phyloP scores from a whole-genome alignment of 352 stramenopile genomes.

The Phytopythium montanum region DNA sequence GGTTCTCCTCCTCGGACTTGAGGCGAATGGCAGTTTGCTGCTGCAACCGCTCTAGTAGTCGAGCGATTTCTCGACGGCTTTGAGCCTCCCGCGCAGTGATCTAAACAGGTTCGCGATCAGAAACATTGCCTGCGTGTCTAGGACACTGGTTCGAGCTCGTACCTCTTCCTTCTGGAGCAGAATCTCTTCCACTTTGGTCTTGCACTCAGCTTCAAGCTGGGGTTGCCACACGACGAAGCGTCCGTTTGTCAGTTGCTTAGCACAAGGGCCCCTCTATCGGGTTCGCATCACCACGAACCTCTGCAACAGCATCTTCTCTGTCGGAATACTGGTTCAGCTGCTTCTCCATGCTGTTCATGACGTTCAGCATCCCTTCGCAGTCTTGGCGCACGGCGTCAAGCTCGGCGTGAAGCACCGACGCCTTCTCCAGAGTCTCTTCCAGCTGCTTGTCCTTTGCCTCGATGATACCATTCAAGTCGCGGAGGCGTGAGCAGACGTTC shows the following conservation, averaged over 20 bases:
- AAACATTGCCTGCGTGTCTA: background rate
- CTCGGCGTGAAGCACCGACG: slow-evolving; percentile 35
- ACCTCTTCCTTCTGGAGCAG: slow-evolving; percentile 80
- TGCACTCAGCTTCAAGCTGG: slow-evolving; percentile 70
- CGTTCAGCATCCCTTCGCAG: slow-evolving; percentile 80
- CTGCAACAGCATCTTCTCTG: slow-evolving; percentile 65
- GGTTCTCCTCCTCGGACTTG: slow-evolving; percentile 41
- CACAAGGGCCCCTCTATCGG: background rate
- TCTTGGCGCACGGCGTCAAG: slow-evolving; percentile 67
- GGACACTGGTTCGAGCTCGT: background rate
- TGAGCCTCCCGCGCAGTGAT: slow-evolving; percentile 60
- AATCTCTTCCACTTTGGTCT: slow-evolving; percentile 60
- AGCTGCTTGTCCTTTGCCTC: slow-evolving; percentile 52
- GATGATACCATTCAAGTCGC: slow-evolving; percentile 53
- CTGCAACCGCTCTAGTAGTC: slow-evolving; percentile 53
- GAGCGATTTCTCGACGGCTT: slow-evolving; percentile 61
- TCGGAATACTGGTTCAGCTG: slow-evolving; percentile 74
- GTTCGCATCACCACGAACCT: slow-evolving; percentile 23
- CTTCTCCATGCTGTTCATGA: slow-evolving; percentile 83
- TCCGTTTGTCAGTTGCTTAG: background rate
- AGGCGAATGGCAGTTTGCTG: slow-evolving; percentile 46
- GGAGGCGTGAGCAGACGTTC: slow-evolving; percentile 58
- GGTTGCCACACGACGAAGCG: background rate
- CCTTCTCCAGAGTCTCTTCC: slow-evolving; percentile 50
- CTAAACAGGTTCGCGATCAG: slow-evolving; percentile 15